phyloP scores from a whole-genome alignment of 106 monocot species.

The Dendrobium officinale region DNA sequence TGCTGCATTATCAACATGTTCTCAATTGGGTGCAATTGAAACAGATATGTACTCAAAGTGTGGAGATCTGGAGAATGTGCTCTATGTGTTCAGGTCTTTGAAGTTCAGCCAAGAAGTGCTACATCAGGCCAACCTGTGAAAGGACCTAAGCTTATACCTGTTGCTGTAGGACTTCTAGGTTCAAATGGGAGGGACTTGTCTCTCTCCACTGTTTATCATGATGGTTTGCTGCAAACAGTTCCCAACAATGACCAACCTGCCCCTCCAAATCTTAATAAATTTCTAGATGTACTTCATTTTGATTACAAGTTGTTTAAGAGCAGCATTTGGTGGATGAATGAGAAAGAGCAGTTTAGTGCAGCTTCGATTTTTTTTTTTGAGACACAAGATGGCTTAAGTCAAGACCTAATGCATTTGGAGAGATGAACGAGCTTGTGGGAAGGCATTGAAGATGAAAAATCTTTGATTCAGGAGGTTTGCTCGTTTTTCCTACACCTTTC shows the following conservation, averaged over 20 bases:
- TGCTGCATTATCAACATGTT: conserved; percentile 30
- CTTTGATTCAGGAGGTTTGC: no score
- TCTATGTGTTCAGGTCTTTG: conserved; percentile 20
- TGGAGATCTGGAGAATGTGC: conserved; percentile 37
- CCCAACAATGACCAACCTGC: conserved; percentile 30
- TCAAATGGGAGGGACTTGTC: conserved; percentile 83
- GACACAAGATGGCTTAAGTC: no score
- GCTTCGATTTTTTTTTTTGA: no score
- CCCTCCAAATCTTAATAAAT: no score
- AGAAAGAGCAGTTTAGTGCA: no score
- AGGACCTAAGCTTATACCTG: conserved; percentile 90
- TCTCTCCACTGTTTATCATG: conserved; percentile 59
- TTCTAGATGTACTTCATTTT: no score
- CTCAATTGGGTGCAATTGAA: conserved; percentile 34
- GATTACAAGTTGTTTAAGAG: no score
- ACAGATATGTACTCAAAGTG: conserved; percentile 63
- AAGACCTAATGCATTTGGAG: no score
- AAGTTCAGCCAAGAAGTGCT: conserved; percentile 74
- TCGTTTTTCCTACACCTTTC: no score
- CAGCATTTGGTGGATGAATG: no score
- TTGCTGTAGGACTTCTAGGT: conserved; percentile 75
- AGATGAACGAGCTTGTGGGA: no score
- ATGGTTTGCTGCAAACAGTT: conserved; percentile 56
- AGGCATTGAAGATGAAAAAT: no score
- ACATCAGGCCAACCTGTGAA: conserved; percentile 91